These are phyloP conservation scores for Hawksworthiomyces lignivorus DNA, from an alignment of 2,329 filamentous ascomycete species.

Conservation along the genomic window DNA sequence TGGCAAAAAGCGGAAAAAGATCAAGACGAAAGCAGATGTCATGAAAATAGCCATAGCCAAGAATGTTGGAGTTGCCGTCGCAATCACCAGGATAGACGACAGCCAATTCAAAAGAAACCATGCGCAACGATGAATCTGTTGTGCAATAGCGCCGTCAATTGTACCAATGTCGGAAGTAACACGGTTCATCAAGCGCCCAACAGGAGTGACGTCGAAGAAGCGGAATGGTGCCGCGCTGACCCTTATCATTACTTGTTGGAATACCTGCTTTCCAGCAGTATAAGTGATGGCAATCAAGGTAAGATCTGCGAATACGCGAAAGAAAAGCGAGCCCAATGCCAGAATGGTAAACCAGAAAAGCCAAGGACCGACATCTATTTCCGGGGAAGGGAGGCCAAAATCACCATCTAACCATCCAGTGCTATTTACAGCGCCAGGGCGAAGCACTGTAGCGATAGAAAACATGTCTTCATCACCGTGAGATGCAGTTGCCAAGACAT, in stretches of 20 bases:
- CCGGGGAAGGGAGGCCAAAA: conserved; percentile 56
- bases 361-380: conserved; percentile 64
- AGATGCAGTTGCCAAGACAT: background rate
- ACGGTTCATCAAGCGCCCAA: conserved; percentile 85
- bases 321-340: conserved; percentile 50
- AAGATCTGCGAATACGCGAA: conserved; percentile 54
- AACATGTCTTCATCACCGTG: conserved; percentile 6
- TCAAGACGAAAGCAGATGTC: conserved; percentile 59
- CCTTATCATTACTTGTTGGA: conserved; percentile 61
- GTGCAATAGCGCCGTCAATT: conserved; percentile 77
- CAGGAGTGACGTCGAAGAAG: conserved; percentile 85
- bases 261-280: conserved; percentile 67
- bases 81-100: conserved; percentile 69
- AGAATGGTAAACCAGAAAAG: conserved; percentile 62
- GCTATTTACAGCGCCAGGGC: background rate
- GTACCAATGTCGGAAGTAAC: conserved; percentile 86
- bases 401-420: conserved; percentile 19
- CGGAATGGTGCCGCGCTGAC: conserved; percentile 78
- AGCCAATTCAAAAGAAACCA: conserved; percentile 65
- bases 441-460: background rate
- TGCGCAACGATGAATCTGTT: conserved; percentile 62
- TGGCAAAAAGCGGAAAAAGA: conserved; percentile 72
- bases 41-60: conserved; percentile 63
- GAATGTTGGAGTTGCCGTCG: conserved; percentile 69
- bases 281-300: conserved; percentile 73